Base-by-base conservation (phyloP, 2,329 filamentous ascomycete genomes). In the Fusarium austroafricanum region DNA sequence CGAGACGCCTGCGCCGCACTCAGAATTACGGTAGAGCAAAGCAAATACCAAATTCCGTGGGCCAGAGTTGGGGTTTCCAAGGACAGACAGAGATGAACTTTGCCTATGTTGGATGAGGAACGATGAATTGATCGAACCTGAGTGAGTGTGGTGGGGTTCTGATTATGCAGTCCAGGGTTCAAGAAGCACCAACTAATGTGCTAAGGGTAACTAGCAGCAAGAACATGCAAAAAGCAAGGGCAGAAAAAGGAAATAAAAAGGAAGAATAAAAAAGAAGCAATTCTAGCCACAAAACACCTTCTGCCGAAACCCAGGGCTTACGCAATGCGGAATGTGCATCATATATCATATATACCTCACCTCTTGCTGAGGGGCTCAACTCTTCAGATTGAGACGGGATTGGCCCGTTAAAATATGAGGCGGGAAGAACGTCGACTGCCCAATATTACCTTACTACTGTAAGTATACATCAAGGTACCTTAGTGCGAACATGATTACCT, bases 91-190 rank as follows among this genome's bases (percentile, higher is more conserved):
- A 53, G 23, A 31, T 28, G 44, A 58, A 37, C 58, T 58, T 60
- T 59, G 49, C 46, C 65, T 65, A 43, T 61, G 65, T 52, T 50
- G 39, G 55, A 43, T 68, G 43, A 58, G 52, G 44, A 51, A 52
- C 51, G 38, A 54, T 56, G 46, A 54, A 46, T 39, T 45, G 55
- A 67, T 61, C 14, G 35, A 52, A 28, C 37, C n/a, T 46, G 35
- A 64, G 44, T 42, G 55, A 68, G 66, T 71, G 71, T 72, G 67
- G 71, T 73, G 71, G 71, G 71, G 71, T 68, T 61, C 42, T 45
- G 56, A 62, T 61, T 62, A 73, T 71, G 71, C 71, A 65, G 66
- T 67, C 67, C 44, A 64, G 65, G 61, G 62, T 70, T 44, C 31
- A 15, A 71, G 31, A 46, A 65, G 46, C 59, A 58, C 51, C 58